A percentile compares a stretch with the other conserved stretches of the same genome.
Evolutionary conservation across 139 green algal species (phyloP).

Genomic region (Gonium pectorale): DNA sequence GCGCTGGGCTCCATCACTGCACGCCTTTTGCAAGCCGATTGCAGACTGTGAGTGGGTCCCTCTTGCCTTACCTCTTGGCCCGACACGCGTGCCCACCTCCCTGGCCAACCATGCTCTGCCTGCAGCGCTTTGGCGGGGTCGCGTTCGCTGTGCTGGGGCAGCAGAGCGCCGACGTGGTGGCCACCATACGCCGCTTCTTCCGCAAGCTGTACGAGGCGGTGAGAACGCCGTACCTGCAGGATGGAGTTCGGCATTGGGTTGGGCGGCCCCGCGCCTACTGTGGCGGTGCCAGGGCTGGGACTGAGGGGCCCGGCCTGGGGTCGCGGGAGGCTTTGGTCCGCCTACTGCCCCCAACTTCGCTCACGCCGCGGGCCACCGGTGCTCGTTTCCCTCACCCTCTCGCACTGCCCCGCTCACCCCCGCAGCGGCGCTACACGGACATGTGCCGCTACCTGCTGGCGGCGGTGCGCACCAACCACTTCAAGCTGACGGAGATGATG

Average conservation of each 20-base stretch:
- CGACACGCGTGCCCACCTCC: too few relatives aligned
- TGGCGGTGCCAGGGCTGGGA: not conserved
- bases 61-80: too few relatives aligned
- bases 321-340: too few relatives aligned
- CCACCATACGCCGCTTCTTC: constrained; percentile 22
- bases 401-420: not conserved
- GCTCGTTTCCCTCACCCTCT: too few relatives aligned
- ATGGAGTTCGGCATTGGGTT: too few relatives aligned
- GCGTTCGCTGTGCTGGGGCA: not conserved
- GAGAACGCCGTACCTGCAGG: not conserved
- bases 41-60: too few relatives aligned
- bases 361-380: too few relatives aligned
- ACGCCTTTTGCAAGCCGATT: too few relatives aligned
- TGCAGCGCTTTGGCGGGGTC: not conserved
- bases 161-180: not conserved
- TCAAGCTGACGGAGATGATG: constrained; percentile 32
- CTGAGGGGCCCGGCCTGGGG: too few relatives aligned
- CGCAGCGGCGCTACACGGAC: not conserved
- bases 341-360: too few relatives aligned
- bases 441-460: not conserved
- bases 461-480: constrained; percentile 8
- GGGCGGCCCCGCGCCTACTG: not conserved
- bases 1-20: too few relatives aligned
- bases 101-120: too few relatives aligned
- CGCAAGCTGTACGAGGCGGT: not conserved